These are phyloP conservation scores for Brasilioporus rufonigricans DNA, from an alignment of 768 basidiomycete genomes.

Conservation along the genomic window DNA sequence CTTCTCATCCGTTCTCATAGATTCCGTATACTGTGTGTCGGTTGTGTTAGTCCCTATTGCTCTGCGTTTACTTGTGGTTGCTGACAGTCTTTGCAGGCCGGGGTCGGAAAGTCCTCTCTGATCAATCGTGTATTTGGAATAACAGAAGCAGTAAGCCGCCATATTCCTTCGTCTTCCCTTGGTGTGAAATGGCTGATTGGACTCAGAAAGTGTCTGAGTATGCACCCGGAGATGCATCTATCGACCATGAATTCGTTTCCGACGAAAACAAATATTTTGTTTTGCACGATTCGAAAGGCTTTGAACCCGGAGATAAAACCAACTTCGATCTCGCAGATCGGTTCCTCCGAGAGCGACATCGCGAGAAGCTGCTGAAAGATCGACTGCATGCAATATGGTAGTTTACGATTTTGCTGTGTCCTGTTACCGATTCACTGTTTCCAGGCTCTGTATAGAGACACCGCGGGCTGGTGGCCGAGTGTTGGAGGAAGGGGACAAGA, in stretches of 20 bases:
- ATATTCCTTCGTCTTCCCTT: neutral
- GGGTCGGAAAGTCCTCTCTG: neutral
- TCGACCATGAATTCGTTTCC: slow-evolving; percentile 7
- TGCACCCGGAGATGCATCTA: slow-evolving; percentile 1
- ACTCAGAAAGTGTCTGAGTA: neutral
- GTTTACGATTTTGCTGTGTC: neutral
- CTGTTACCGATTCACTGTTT: neutral
- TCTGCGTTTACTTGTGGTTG: neutral
- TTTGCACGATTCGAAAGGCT: slow-evolving; percentile 5
- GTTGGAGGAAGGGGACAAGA: slow-evolving; percentile 6
- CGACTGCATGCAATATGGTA: slow-evolving; percentile 6
- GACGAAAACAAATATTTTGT: slow-evolving; percentile 5
- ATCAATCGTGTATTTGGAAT: neutral
- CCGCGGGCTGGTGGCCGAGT: slow-evolving; percentile 6
- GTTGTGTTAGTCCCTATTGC: neutral
- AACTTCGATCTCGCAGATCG: neutral
- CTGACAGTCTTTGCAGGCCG: neutral
- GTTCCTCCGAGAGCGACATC: neutral
- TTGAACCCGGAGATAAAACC: neutral
- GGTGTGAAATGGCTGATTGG: neutral
- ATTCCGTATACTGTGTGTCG: neutral
- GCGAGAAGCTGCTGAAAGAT: neutral
- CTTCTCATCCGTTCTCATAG: neutral
- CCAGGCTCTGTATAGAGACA: slow-evolving; percentile 8
- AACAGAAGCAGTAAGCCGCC: neutral